phyloP scores from a whole-genome alignment of 1,284 basidiomycete species.

The Taiwanofungus camphoratus region DNA sequence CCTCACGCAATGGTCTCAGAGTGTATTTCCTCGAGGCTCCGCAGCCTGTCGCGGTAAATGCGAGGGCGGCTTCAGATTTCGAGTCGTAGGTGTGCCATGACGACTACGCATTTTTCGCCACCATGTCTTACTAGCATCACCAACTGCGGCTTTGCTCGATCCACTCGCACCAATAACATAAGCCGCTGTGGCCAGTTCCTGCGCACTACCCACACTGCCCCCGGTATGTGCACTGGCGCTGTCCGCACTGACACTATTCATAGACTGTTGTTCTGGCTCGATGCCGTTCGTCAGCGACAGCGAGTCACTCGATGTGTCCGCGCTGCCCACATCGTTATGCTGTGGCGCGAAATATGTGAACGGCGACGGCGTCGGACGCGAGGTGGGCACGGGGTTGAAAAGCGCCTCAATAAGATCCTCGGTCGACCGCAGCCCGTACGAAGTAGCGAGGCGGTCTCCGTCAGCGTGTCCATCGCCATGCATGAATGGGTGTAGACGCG shows the following conservation, averaged over 20 bases:
- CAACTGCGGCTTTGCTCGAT: constrained; percentile 8
- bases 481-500: constrained; percentile 3
- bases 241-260: constrained; percentile 19
- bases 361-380: constrained; percentile 42
- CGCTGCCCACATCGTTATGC: constrained; percentile 6
- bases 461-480: constrained; percentile 30
- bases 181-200: background rate
- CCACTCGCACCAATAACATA: background rate
- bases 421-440: constrained; percentile 54
- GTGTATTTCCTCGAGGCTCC: too few species aligned
- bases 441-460: constrained; percentile 41
- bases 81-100: constrained; percentile 8
- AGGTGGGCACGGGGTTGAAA: constrained; percentile 60
- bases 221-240: constrained; percentile 14
- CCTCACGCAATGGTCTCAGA: too few species aligned
- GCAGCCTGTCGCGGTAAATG: too few species aligned
- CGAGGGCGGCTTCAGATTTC: too few species aligned
- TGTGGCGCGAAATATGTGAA: constrained; percentile 48
- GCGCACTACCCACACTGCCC: constrained; percentile 8
- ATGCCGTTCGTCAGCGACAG: constrained; percentile 5
- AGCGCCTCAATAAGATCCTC: constrained; percentile 70
- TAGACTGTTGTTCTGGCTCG: constrained; percentile 18
- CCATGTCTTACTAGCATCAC: constrained; percentile 18
- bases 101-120: constrained; percentile 26
- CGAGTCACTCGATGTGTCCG: constrained; percentile 7